Evolutionary conservation across 257 asterid species (phyloP).

Genomic region (Solanum sejunctum): DNA sequence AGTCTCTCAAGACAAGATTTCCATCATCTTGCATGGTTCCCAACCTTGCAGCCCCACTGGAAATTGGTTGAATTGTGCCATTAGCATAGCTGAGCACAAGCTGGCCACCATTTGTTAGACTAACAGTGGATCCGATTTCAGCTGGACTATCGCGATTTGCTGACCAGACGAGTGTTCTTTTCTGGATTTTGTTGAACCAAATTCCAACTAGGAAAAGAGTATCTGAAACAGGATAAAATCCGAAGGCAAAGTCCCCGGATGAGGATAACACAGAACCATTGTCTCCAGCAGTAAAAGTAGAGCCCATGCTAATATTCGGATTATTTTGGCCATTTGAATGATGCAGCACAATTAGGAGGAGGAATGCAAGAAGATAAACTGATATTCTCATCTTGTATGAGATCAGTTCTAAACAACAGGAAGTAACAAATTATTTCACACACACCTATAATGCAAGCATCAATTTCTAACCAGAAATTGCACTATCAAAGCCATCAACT

Average conservation of each 20-base stretch:
- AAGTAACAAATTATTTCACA: neutral
- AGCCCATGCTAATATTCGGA: neutral
- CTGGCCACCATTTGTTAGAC: neutral
- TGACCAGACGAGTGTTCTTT: neutral
- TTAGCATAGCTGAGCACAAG: neutral
- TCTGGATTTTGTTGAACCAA: neutral
- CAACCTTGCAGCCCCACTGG: neutral
- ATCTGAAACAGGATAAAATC: neutral
- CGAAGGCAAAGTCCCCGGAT: neutral
- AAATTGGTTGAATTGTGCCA: neutral
- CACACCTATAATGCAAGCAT: neutral
- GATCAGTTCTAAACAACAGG: neutral
- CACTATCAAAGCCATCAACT: neutral
- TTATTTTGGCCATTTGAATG: neutral
- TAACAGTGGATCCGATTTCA: neutral
- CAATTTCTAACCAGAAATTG: neutral
- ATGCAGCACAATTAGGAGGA: neutral
- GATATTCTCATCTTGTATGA: neutral
- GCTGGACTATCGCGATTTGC: neutral
- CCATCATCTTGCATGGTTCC: neutral
- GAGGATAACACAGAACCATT: neutral
- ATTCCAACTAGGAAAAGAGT: neutral
- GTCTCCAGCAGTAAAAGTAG: neutral
- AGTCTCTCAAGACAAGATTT: neutral
- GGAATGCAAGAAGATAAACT: neutral